These are phyloP conservation scores for Spinacia oleracea DNA, from an alignment of 179 eudicot species.

Conservation along the genomic window DNA sequence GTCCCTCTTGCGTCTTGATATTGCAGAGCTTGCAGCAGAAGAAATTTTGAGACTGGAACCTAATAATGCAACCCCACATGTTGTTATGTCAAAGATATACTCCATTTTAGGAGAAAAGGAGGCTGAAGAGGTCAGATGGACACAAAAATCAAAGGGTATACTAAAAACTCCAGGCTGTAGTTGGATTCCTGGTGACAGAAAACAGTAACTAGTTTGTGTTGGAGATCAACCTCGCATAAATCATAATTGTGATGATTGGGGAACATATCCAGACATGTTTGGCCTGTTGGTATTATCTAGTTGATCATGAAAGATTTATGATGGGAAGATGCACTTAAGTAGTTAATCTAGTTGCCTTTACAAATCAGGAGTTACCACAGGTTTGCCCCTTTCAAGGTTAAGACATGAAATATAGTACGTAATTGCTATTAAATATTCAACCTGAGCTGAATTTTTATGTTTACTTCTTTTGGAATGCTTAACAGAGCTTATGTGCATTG, in stretches of 20 bases:
- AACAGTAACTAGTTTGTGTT: slow-evolving; percentile 27
- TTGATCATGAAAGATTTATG: background rate
- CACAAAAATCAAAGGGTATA: slow-evolving; percentile 43
- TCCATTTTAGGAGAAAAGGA: slow-evolving; percentile 38
- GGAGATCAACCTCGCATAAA: background rate
- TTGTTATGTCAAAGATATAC: slow-evolving; percentile 55
- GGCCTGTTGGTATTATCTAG: background rate
- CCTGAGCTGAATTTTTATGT: background rate
- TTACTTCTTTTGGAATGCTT: background rate
- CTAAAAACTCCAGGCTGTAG: slow-evolving; percentile 63
- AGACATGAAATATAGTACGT: background rate
- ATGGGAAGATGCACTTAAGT: background rate
- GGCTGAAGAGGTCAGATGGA: slow-evolving; percentile 45
- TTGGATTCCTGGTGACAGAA: slow-evolving; percentile 50
- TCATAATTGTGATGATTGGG: background rate
- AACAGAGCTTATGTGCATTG: background rate
- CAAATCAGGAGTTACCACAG: background rate
- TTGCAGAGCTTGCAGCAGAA: slow-evolving; percentile 61
- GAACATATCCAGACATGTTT: background rate
- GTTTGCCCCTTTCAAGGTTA: background rate
- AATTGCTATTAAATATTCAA: background rate
- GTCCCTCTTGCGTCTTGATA: slow-evolving; percentile 49
- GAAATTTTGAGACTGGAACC: slow-evolving; percentile 51
- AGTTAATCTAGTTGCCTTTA: background rate
- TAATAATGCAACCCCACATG: slow-evolving; percentile 51